Conservation (phyloP, 768 basidiomycete species). For the Leccinum incarnatum region DNA sequence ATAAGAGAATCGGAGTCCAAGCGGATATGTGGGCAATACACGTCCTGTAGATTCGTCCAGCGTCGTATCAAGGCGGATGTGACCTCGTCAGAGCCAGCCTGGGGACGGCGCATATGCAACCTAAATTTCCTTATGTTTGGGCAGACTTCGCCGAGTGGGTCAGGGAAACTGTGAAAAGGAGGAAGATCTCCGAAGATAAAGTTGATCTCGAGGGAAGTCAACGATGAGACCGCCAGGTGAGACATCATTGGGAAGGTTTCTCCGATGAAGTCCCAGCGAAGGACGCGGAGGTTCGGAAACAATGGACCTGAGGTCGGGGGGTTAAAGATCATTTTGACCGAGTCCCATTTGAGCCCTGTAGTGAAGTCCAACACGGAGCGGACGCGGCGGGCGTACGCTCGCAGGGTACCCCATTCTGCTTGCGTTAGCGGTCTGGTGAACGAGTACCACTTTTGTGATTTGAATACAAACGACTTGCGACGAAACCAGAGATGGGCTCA, state of each 20-base stretch:
- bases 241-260: constrained; percentile 15
- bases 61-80: constrained; percentile 13
- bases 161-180: constrained; percentile 17
- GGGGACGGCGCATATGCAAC: constrained; percentile 15
- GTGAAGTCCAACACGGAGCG: constrained; percentile 8
- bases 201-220: constrained; percentile 21
- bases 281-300: constrained; percentile 19
- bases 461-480: neutral
- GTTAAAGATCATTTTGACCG: constrained; percentile 14
- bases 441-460: constrained; percentile 5
- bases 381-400: constrained; percentile 7
- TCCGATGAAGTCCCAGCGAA: constrained; percentile 20
- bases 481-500: neutral
- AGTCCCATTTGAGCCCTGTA: constrained; percentile 12
- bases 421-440: constrained; percentile 2
- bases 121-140: constrained; percentile 10
- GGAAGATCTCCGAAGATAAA: constrained; percentile 19
- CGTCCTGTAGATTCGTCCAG: constrained; percentile 16
- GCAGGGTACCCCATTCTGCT: constrained; percentile 4
- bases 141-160: constrained; percentile 16
- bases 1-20: constrained; percentile 13
- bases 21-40: constrained; percentile 13
- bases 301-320: constrained; percentile 15
- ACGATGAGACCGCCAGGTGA: constrained; percentile 11
- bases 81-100: constrained; percentile 7